phyloP scores from a whole-genome alignment of 192 early-diverging fungal genomes.

The Gryganskiella cystojenkinii region DNA sequence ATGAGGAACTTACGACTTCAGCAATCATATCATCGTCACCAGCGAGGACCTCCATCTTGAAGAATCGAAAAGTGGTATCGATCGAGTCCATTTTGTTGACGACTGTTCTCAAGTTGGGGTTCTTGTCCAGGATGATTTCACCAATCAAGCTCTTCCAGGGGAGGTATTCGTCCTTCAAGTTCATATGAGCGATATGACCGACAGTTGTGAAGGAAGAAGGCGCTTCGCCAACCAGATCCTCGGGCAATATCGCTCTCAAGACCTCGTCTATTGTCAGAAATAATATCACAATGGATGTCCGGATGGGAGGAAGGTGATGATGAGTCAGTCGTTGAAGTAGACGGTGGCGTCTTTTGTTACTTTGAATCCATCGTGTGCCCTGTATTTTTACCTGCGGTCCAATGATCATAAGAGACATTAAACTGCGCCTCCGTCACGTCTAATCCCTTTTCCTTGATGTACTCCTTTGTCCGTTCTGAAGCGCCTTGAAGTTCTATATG shows the following conservation, averaged over 20 bases:
- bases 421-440: conserved; percentile 67
- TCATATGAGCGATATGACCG: conserved; percentile 98
- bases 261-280: conserved; percentile 78
- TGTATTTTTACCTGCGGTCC: conserved; percentile 75
- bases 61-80: conserved; percentile 95
- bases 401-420: conserved; percentile 85
- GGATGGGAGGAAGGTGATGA: not conserved
- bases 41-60: conserved; percentile 96
- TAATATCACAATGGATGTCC: not conserved
- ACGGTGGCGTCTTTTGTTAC: not conserved
- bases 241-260: conserved; percentile 88
- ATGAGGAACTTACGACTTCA: conserved; percentile 73
- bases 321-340: not conserved
- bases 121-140: conserved; percentile 97
- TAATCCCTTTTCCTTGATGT: conserved; percentile 58
- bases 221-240: conserved; percentile 73
- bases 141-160: conserved; percentile 95
- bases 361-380: not conserved
- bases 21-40: conserved; percentile 89
- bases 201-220: conserved; percentile 88
- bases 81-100: conserved; percentile 98
- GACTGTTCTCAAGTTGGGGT: conserved; percentile 85
- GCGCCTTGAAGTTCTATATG: conserved; percentile 57
- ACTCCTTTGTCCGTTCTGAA: conserved; percentile 57
- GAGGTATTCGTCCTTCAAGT: conserved; percentile 88